phyloP scores from a whole-genome alignment of 106 monocot species.

The Dendrobium catenatum region DNA sequence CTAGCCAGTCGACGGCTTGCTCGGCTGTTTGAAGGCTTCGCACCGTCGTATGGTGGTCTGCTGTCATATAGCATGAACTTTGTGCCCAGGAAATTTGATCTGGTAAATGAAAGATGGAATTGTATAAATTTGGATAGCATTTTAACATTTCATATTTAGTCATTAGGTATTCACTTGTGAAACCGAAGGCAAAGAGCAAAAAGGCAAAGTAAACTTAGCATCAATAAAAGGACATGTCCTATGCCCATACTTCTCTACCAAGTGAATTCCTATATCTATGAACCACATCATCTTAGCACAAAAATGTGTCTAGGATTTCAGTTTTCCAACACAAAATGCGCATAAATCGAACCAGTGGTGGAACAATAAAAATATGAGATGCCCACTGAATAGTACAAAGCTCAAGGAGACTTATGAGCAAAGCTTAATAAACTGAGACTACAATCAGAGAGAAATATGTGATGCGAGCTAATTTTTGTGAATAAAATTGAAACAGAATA shows the following conservation, averaged over 20 bases:
- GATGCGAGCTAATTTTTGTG: neutral
- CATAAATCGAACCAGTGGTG: neutral
- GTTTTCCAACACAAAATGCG: neutral
- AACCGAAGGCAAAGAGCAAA: no score
- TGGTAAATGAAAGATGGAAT: slow-evolving; percentile 8
- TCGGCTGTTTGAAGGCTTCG: slow-evolving; percentile 41
- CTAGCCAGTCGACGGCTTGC: slow-evolving; percentile 43
- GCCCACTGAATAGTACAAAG: no score
- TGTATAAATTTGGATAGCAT: no score
- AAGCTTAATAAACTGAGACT: neutral
- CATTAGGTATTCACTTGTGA: no score
- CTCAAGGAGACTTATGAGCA: no score
- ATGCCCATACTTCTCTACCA: no score
- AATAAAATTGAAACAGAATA: neutral
- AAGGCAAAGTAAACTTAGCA: no score
- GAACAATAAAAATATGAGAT: neutral
- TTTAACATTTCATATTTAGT: no score
- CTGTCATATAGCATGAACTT: slow-evolving; percentile 72
- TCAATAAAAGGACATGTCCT: no score
- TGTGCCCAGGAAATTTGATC: slow-evolving; percentile 83
- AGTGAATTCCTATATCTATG: no score
- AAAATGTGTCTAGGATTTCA: neutral
- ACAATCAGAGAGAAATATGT: neutral
- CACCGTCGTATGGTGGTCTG: slow-evolving; percentile 51
- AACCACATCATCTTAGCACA: no score